These are phyloP conservation scores for Barnettozyma salicaria DNA, from an alignment of 805 yeast genomes.

Conservation along the genomic window DNA sequence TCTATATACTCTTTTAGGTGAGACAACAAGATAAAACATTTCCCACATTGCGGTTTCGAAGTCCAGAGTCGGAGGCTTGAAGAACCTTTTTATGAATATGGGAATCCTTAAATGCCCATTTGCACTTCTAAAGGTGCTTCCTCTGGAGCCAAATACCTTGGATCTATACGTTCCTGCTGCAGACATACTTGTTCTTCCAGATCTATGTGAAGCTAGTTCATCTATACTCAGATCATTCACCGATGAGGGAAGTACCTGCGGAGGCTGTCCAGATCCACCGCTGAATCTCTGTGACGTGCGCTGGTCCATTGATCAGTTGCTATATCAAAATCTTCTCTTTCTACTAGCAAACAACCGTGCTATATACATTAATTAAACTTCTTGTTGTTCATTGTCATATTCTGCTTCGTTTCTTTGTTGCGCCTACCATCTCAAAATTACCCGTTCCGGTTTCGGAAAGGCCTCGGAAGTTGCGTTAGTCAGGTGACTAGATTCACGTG, in stretches of 20 bases:
- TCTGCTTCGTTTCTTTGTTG: too few relatives aligned
- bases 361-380: too few relatives aligned
- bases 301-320: too few relatives aligned
- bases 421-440: too few relatives aligned
- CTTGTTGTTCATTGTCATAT: too few relatives aligned
- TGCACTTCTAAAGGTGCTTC: constrained; percentile 3
- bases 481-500: too few relatives aligned
- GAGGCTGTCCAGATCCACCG: neutral
- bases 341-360: too few relatives aligned
- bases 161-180: constrained; percentile 1
- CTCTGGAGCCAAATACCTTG: constrained; percentile 11
- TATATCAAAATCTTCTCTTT: too few relatives aligned
- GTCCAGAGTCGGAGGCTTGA: constrained; percentile 77
- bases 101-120: constrained; percentile 27
- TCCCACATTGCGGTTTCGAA: constrained; percentile 95
- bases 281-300: too few relatives aligned
- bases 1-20: constrained; percentile 78
- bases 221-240: constrained; percentile 17
- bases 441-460: too few relatives aligned
- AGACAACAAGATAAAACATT: constrained; percentile 61
- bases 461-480: too few relatives aligned
- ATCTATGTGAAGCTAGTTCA: constrained; percentile 21
- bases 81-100: constrained; percentile 37
- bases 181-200: constrained; percentile 19
- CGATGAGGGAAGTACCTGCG: constrained; percentile 16